Percentiles rank a stretch among this genome's conserved stretches.
These are phyloP conservation scores for Phytophthora kernoviae DNA, from an alignment of 352 stramenopile species.

Conservation along the genomic window DNA sequence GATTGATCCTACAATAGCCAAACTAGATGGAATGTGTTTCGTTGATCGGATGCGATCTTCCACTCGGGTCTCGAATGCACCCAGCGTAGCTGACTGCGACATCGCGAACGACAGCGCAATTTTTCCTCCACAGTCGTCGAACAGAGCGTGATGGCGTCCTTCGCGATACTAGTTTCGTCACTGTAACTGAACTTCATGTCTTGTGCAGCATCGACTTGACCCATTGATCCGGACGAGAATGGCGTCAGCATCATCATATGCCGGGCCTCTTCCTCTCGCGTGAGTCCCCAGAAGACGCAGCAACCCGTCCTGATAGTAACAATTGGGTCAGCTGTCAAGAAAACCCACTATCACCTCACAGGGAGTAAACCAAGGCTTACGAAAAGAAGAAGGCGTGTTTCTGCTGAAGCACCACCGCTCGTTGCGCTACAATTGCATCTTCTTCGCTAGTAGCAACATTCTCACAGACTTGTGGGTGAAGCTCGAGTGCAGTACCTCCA, in stretches of 20 bases:
- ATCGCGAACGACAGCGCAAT: constrained; percentile 92
- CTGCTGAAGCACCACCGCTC: constrained; percentile 32
- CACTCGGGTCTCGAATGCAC: constrained; percentile 91
- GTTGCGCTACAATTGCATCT: constrained; percentile 10
- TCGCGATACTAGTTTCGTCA: constrained; percentile 53
- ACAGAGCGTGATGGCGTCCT: constrained; percentile 84
- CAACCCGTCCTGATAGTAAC: constrained; percentile 52
- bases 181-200: constrained; percentile 73
- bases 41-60: constrained; percentile 84
- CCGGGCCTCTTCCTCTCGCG: constrained; percentile 52
- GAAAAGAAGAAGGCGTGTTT: constrained; percentile 81
- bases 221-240: constrained; percentile 53
- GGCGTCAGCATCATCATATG: constrained; percentile 54
- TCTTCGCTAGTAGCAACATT: neutral
- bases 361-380: constrained; percentile 24
- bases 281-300: constrained; percentile 75
- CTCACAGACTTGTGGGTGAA: constrained; percentile 14
- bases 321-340: neutral
- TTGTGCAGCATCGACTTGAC: constrained; percentile 52
- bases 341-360: neutral
- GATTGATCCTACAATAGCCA: constrained; percentile 88
- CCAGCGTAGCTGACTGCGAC: constrained; percentile 91
- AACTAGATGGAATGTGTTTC: constrained; percentile 86
- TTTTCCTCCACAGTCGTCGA: constrained; percentile 82
- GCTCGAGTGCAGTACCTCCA: constrained; percentile 70